Conservation (phyloP, 1,139 yeast genomes). For the Zygosaccharomyces sapae region DNA sequence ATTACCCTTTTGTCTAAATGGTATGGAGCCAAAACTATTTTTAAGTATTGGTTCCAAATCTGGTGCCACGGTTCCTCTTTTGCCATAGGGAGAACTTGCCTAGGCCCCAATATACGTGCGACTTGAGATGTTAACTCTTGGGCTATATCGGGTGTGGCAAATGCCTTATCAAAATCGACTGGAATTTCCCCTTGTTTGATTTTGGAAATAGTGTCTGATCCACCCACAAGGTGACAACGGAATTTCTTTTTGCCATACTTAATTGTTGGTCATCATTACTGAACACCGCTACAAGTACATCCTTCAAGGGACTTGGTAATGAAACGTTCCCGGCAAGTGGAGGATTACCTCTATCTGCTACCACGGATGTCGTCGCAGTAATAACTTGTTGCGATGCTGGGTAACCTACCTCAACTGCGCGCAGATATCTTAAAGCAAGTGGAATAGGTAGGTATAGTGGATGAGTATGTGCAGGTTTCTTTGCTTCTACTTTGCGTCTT, state of each 20-base stretch:
- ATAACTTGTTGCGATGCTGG: constrained; percentile 65
- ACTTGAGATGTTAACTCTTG: constrained; percentile 53
- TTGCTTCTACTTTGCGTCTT: constrained; percentile 30
- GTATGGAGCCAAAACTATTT: constrained; percentile 60
- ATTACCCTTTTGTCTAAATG: constrained; percentile 63
- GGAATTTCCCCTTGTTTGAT: constrained; percentile 53
- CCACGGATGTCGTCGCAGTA: constrained; percentile 59
- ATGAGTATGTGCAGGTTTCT: constrained; percentile 44
- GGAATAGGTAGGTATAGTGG: constrained; percentile 72
- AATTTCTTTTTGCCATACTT: constrained; percentile 51
- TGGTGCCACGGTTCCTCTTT: constrained; percentile 82
- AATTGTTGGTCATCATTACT: constrained; percentile 53
- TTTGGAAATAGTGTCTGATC: constrained; percentile 61
- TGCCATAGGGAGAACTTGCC: constrained; percentile 85
- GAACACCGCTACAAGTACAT: constrained; percentile 63
- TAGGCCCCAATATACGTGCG: constrained; percentile 81
- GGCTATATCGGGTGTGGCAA: constrained; percentile 80
- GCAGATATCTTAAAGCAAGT: constrained; percentile 67
- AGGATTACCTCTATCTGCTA: constrained; percentile 75
- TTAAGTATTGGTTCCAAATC: constrained; percentile 53
- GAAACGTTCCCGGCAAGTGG: constrained; percentile 70
- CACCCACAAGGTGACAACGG: constrained; percentile 63
- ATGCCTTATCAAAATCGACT: constrained; percentile 68
- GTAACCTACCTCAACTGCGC: constrained; percentile 90
- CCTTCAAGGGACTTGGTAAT: constrained; percentile 71